Base-by-base conservation (phyloP, 768 basidiomycete genomes). In the Phanerodontia chrysosporium region DNA sequence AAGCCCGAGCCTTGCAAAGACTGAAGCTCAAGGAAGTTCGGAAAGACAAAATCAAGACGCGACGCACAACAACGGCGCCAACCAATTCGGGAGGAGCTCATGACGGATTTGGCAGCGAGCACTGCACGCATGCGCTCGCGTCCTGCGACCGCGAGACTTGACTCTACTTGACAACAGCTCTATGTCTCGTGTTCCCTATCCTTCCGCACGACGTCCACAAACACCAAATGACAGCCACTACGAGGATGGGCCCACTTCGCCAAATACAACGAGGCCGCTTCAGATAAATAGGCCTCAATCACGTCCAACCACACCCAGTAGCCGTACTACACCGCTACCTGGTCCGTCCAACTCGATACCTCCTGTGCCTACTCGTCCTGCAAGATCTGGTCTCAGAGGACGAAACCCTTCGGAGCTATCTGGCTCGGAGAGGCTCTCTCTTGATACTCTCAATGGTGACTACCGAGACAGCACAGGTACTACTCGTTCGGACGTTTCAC, bases 181-280 rank as follows among this genome's bases (percentile, higher is more conserved):
- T 30, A 87, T 87, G 85, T 86, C 85, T 68, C 79, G 82, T 64
- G 77, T 83, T 44, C 80, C 81, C 18, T 84, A 83, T 62, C 81
- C 83, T 65, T 74, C 76, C 54, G 63, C 63, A 55, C 78, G 84
- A 68, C 82, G 80, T 57, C 58, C 55, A 72, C 80, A 36, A 77
- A 83, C 52, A 77, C 82, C 62, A 13, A 65, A 63, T 28, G 57
- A 54, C 75, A 75, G 64, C 73, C 75, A 60, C 73, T 55, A 72
- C 62, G 71, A 74, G 27, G 74, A 74, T 63, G 66, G 70, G 32
- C 73, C 77, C 10, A 45, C 73, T 71, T 49, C 70, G 67, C 56
- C 79, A 21, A 62, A 51, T 51, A 46, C 64, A 16, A 83, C 79
- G 18, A 71, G 81, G 57, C 88, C 87, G 9, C 74, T 87, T 16